Conservation (phyloP, 1,139 yeast genomes). For the Sugiyamaella novakii region DNA sequence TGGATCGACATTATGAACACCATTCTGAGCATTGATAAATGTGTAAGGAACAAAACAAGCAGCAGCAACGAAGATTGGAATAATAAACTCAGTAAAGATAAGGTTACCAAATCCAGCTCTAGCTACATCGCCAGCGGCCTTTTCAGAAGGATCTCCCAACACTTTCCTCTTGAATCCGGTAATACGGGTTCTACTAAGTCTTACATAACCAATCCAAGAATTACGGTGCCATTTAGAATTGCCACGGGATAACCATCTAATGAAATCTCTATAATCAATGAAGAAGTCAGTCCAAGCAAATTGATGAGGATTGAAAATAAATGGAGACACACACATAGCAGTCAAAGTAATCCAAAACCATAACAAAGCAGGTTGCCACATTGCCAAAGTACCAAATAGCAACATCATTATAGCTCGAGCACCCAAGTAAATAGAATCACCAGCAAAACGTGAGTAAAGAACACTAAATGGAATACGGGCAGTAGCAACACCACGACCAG, state of each 20-base stretch:
- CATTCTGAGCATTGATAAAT: constrained; percentile 95
- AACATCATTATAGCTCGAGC: constrained; percentile 88
- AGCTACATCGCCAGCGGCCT: constrained; percentile 89
- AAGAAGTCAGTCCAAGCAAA: constrained; percentile 99
- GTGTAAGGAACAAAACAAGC: constrained; percentile 90
- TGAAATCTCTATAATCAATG: constrained; percentile 96
- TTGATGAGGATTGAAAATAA: constrained; percentile 96
- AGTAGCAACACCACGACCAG: constrained; percentile 99
- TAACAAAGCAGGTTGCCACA: constrained; percentile 95
- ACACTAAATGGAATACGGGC: constrained; percentile 98
- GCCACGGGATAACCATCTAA: constrained; percentile 99
- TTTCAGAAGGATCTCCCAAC: constrained; percentile 84
- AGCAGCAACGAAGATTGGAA: constrained; percentile 84
- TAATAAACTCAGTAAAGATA: constrained; percentile 81
- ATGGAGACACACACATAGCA: constrained; percentile 91
- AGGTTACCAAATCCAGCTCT: constrained; percentile 92
- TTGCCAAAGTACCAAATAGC: constrained; percentile 86
- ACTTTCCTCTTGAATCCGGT: constrained; percentile 97
- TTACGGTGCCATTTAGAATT: constrained; percentile 98
- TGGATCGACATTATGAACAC: constrained; percentile 62
- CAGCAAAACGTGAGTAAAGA: constrained; percentile 94
- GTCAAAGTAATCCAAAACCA: constrained; percentile 99
- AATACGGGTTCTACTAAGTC: constrained; percentile 93
- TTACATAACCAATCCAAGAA: constrained; percentile 98
- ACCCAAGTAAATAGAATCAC: constrained; percentile 95